Evolutionary conservation across 2,329 filamentous ascomycete genomes (phyloP), one percentile per base, ranked within the genome.

Genomic region (Corynespora cassiicola): DNA sequence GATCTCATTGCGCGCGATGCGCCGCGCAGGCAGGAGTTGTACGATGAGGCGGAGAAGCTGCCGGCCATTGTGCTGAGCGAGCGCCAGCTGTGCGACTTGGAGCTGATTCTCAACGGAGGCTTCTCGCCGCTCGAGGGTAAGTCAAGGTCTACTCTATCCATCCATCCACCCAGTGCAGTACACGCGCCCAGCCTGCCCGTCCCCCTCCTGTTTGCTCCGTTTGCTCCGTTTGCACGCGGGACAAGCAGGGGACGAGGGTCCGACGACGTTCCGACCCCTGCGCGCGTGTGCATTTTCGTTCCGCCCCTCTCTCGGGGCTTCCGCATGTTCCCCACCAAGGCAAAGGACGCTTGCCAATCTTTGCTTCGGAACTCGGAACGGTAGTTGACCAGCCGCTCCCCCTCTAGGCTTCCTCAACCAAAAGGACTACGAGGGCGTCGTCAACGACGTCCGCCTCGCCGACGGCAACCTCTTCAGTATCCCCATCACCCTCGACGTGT

Each of bases 121-220:
- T 99, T 99, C 78, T 96, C 91, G 52, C 94, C 94, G 43, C 83
- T 99, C 25, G 92, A 99, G 83, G 94, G 91, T 95, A 84, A 79
- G 52, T 61, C 45, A n/a, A n/a, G n/a, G n/a, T n/a, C n/a, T n/a
- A n/a, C n/a, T n/a, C n/a, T n/a, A n/a, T n/a, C n/a, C n/a, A n/a
- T n/a, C n/a, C n/a, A n/a, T n/a, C n/a, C n/a, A n/a, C n/a, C n/a
- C n/a, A n/a, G n/a, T n/a, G n/a, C n/a, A n/a, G n/a, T n/a, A n/a
- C n/a, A n/a, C n/a, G n/a, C n/a, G n/a, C n/a, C n/a, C n/a, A n/a
- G n/a, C n/a, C n/a, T n/a, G 16, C 11, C 14, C 6, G 17, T 33
- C 23, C 61, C 62, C 58, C 61, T 49, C 59, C 36, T 42, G 56
- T 59, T 62, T 60, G 58, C 17, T 27, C 7, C 42, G 53, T 58